Evolutionary conservation across 768 basidiomycete genomes (phyloP).

Genomic region (Kwoniella shandongensis): DNA sequence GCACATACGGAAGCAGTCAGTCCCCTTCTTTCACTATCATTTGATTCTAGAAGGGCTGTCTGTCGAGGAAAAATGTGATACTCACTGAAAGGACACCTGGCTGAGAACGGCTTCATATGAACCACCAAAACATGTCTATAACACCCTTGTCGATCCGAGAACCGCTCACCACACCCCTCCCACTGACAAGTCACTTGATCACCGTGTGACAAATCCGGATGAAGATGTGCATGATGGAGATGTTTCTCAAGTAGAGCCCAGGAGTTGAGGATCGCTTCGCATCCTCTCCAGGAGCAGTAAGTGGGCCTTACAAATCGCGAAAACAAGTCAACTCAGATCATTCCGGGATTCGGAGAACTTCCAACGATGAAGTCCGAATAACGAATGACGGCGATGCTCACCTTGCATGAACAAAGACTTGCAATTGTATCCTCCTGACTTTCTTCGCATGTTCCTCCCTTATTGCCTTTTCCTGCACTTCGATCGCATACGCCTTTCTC

Average conservation of each 20-base stretch:
- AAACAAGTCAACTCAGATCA: conserved; percentile 3
- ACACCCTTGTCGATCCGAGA: conserved; percentile 17
- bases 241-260: conserved; percentile 48
- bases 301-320: conserved; percentile 33
- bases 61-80: too few species aligned
- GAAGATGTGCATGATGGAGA: conserved; percentile 36
- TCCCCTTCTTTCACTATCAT: background rate
- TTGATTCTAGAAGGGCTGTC: too few species aligned
- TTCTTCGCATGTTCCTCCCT: conserved; percentile 24
- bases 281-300: conserved; percentile 35
- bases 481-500: conserved; percentile 8
- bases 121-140: conserved; percentile 35
- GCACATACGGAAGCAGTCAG: background rate
- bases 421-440: conserved; percentile 38
- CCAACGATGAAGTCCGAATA: background rate
- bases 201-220: conserved; percentile 2
- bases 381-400: conserved; percentile 11
- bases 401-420: conserved; percentile 48
- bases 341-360: background rate
- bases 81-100: conserved; percentile 47
- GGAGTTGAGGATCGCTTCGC: conserved; percentile 41
- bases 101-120: conserved; percentile 39
- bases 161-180: conserved; percentile 24
- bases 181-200: conserved; percentile 26
- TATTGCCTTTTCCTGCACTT: background rate